Evolutionary conservation across 2,329 filamentous ascomycete genomes (phyloP).

Genomic region (Penicillium brevicompactum): DNA sequence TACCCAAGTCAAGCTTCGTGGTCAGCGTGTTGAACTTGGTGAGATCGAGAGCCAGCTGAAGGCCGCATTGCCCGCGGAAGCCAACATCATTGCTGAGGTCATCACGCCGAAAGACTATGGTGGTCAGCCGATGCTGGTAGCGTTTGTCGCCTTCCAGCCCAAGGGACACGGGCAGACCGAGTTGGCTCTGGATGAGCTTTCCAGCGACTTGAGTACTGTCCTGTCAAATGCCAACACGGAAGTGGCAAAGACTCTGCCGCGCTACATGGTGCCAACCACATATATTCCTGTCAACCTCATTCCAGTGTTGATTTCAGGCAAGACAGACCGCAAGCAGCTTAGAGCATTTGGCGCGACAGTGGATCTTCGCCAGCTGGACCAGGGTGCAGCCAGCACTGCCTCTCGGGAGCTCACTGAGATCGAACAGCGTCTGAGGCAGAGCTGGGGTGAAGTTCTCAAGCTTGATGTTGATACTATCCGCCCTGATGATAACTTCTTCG

Average conservation of each 20-base stretch:
- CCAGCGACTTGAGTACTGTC: constrained; percentile 17
- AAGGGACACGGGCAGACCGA: constrained; percentile 21
- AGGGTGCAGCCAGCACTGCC: constrained; percentile 15
- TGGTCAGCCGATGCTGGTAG: constrained; percentile 33
- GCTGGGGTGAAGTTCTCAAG: constrained; percentile 38
- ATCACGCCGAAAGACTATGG: constrained; percentile 38
- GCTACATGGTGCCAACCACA: constrained; percentile 41
- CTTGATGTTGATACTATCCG: constrained; percentile 38
- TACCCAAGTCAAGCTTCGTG: constrained; percentile 45
- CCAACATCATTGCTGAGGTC: constrained; percentile 52
- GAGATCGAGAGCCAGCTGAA: constrained; percentile 43
- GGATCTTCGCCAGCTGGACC: constrained; percentile 35
- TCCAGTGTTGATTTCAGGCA: constrained; percentile 48
- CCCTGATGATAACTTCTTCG: constrained; percentile 41
- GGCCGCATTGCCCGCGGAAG: constrained; percentile 29
- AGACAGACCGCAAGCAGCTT: constrained; percentile 46
- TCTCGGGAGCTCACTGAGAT: constrained; percentile 32
- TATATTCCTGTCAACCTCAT: constrained; percentile 48
- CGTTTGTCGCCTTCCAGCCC: constrained; percentile 33
- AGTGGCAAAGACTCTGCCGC: constrained; percentile 30
- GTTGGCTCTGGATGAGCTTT: constrained; percentile 14
- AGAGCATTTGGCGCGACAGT: constrained; percentile 37
- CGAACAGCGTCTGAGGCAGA: constrained; percentile 35
- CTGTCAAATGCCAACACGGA: constrained; percentile 27
- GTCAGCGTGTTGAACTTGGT: constrained; percentile 47